phyloP scores from a whole-genome alignment of 2,329 filamentous ascomycete species.

The Cladosporium sp. region DNA sequence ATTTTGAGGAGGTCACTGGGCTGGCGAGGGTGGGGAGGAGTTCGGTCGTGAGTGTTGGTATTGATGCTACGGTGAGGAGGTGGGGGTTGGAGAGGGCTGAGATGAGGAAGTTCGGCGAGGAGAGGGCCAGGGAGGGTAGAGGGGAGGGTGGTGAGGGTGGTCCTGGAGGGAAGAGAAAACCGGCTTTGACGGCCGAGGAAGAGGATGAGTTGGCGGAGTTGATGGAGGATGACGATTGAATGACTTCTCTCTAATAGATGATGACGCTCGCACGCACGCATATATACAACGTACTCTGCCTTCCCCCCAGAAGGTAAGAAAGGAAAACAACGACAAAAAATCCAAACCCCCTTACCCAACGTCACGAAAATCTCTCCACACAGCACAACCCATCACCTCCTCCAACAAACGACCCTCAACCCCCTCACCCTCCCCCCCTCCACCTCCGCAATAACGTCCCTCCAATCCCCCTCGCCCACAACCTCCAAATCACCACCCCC shows the following conservation, averaged over 20 bases:
- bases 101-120: conserved; percentile 51
- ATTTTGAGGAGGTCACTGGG: conserved; percentile 90
- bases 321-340: background rate
- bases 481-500: background rate
- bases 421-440: background rate
- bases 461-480: background rate
- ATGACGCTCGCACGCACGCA: background rate
- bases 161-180: conserved; percentile 10
- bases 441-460: background rate
- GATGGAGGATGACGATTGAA: conserved; percentile 67
- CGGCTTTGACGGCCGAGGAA: conserved; percentile 72
- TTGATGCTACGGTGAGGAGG: conserved; percentile 80
- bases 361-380: too few species aligned
- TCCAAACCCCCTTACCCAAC: background rate
- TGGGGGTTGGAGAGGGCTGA: conserved; percentile 69
- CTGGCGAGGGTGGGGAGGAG: conserved; percentile 53
- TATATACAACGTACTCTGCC: too few species aligned
- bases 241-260: background rate
- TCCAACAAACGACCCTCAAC: background rate
- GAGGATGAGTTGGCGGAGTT: conserved; percentile 87
- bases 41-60: conserved; percentile 71
- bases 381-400: background rate
- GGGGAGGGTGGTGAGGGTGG: conserved; percentile 47
- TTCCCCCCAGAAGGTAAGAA: too few species aligned
- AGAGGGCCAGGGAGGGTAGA: conserved; percentile 46